Evolutionary conservation across 2,329 filamentous ascomycete species (phyloP).

Genomic region (Hymenoscyphus repandus): DNA sequence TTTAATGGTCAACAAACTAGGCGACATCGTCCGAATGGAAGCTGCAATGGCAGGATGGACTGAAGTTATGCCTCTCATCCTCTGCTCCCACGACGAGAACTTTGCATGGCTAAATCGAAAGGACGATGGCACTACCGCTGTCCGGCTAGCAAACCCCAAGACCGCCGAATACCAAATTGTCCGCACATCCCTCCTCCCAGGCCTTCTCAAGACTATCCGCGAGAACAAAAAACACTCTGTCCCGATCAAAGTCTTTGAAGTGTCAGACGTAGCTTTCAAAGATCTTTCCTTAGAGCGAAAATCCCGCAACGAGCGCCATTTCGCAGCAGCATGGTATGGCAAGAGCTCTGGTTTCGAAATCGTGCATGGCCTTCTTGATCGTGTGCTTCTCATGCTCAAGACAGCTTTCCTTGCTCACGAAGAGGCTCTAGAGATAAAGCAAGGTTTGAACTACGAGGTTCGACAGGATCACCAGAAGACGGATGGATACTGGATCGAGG

Average conservation of each 20-base stretch:
- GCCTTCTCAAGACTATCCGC: conserved; percentile 85
- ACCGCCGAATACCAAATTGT: conserved; percentile 91
- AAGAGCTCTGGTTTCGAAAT: conserved; percentile 93
- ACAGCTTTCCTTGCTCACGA: conserved; percentile 73
- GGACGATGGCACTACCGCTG: conserved; percentile 77
- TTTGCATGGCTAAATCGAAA: conserved; percentile 90
- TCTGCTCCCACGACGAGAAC: conserved; percentile 98
- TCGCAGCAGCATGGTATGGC: conserved; percentile 92
- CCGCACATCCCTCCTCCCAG: conserved; percentile 78
- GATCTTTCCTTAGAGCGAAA: conserved; percentile 76
- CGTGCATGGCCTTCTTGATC: conserved; percentile 89
- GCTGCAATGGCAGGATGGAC: conserved; percentile 92
- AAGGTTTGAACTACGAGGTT: conserved; percentile 48
- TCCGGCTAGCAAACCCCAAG: conserved; percentile 88
- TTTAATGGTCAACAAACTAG: conserved; percentile 87
- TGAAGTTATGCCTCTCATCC: conserved; percentile 91
- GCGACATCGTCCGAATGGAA: conserved; percentile 84
- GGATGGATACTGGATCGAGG: conserved; percentile 89
- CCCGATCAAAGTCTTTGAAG: conserved; percentile 90
- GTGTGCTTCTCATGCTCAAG: conserved; percentile 87
- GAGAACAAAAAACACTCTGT: conserved; percentile 88
- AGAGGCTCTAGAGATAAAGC: conserved; percentile 50
- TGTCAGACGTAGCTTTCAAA: conserved; percentile 88
- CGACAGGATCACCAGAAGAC: conserved; percentile 50
- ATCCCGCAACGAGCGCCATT: conserved; percentile 88